Evolutionary conservation across 108 stramenopile genomes (phyloP).

Genomic region (Nitzschia sp.): DNA sequence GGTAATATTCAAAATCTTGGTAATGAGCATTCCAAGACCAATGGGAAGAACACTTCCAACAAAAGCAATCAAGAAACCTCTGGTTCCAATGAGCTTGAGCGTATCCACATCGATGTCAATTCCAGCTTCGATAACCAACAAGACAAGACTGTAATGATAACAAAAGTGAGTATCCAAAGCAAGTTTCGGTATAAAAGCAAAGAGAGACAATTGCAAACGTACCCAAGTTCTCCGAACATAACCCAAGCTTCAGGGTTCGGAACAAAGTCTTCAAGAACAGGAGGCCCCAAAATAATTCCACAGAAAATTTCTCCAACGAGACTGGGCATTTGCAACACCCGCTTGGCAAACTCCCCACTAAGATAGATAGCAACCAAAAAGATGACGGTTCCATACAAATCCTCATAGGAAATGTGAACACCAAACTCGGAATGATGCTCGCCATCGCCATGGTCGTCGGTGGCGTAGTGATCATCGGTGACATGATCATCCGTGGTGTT

Average conservation of each 20-base stretch:
- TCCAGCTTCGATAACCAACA: conserved; percentile 82
- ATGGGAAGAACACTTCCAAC: conserved; percentile 79
- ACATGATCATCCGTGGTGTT: no score
- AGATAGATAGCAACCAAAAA: conserved; percentile 66
- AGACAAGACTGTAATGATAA: conserved; percentile 38
- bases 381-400: conserved; percentile 64
- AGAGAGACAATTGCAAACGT: neutral
- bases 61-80: conserved; percentile 74
- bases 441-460: neutral
- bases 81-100: conserved; percentile 71
- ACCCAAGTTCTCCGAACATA: conserved; percentile 77
- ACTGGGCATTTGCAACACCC: conserved; percentile 63
- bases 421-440: conserved; percentile 39
- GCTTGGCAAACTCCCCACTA: conserved; percentile 47
- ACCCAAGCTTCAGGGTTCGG: conserved; percentile 71
- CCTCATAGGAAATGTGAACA: conserved; percentile 67
- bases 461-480: conserved; percentile 8
- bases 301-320: conserved; percentile 76
- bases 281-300: conserved; percentile 75
- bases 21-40: conserved; percentile 61
- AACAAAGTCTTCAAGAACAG: conserved; percentile 50
- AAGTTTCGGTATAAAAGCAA: neutral
- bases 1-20: conserved; percentile 38
- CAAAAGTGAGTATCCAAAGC: neutral
- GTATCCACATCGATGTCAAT: conserved; percentile 78